Conservation (phyloP, 2,329 filamentous ascomycete genomes). For the Paraphaeosphaeria sporulosa region DNA sequence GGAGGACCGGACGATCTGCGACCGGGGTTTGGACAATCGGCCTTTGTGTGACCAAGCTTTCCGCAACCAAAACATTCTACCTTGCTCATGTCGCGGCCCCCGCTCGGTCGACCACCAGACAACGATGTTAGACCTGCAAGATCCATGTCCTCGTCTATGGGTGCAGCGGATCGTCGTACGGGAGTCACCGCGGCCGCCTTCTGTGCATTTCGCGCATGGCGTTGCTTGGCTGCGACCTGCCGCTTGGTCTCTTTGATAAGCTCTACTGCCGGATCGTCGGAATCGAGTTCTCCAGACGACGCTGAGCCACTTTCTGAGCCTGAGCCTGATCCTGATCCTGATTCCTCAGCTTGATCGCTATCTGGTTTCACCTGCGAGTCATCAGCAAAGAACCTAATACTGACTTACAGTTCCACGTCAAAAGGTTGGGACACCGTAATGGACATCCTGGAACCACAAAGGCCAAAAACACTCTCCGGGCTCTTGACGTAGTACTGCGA, state of each 20-base stretch:
- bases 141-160: conserved; percentile 69
- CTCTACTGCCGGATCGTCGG: conserved; percentile 52
- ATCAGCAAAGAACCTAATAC: conserved; percentile 20
- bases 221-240: conserved; percentile 53
- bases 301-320: conserved; percentile 28
- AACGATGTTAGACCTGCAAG: conserved; percentile 70
- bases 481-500: conserved; percentile 10
- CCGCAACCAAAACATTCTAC: conserved; percentile 69
- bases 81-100: conserved; percentile 37
- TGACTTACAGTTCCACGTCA: conserved; percentile 11
- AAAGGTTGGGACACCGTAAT: conserved; percentile 1
- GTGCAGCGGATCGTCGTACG: conserved; percentile 61
- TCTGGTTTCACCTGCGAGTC: conserved; percentile 28
- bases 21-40: conserved; percentile 59
- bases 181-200: conserved; percentile 59
- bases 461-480: background rate
- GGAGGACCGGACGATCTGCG: conserved; percentile 29
- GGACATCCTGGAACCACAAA: background rate
- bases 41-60: conserved; percentile 66
- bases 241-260: conserved; percentile 56
- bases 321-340: conserved; percentile 29
- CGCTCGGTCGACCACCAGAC: conserved; percentile 54
- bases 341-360: conserved; percentile 30
- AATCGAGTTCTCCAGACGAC: conserved; percentile 51
- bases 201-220: conserved; percentile 55